Percentiles rank a stretch among this genome's conserved stretches.
phyloP scores from a whole-genome alignment of 129 eudicot genomes.

The Rutidosis leptorrhynchoides region DNA sequence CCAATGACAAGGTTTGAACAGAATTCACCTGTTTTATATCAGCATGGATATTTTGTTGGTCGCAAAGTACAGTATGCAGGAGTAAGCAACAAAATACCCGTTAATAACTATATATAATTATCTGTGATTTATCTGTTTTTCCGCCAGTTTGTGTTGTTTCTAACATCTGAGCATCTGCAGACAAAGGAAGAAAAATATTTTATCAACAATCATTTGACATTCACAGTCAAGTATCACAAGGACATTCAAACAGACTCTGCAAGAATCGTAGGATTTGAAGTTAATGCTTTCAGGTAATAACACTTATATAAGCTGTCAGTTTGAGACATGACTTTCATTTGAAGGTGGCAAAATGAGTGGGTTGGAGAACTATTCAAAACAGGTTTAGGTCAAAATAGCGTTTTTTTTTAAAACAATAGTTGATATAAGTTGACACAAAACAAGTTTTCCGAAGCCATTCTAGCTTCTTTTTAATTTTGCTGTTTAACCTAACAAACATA shows the following conservation, averaged over 20 bases:
- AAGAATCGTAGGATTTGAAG: conserved; percentile 77
- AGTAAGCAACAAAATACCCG: conserved; percentile 43
- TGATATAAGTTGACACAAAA: neutral
- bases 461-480: neutral
- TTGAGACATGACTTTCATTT: too few relatives aligned
- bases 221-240: conserved; percentile 62
- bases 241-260: conserved; percentile 57
- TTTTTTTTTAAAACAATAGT: too few relatives aligned
- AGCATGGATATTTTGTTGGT: conserved; percentile 59
- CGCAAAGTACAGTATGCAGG: conserved; percentile 63
- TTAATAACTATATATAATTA: neutral
- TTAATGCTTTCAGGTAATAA: conserved; percentile 58
- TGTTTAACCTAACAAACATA: neutral
- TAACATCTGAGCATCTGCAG: conserved; percentile 36
- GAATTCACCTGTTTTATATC: conserved; percentile 44
- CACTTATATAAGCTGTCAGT: neutral
- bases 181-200: conserved; percentile 65
- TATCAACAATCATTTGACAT: conserved; percentile 65
- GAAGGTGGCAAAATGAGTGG: too few relatives aligned
- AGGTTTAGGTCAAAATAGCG: too few relatives aligned
- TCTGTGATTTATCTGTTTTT: neutral
- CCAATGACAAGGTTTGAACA: conserved; percentile 46
- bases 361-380: too few relatives aligned
- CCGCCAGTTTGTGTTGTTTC: neutral
- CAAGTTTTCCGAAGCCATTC: neutral